Conservation (phyloP, 768 basidiomycete species). For the Imleria badia region DNA sequence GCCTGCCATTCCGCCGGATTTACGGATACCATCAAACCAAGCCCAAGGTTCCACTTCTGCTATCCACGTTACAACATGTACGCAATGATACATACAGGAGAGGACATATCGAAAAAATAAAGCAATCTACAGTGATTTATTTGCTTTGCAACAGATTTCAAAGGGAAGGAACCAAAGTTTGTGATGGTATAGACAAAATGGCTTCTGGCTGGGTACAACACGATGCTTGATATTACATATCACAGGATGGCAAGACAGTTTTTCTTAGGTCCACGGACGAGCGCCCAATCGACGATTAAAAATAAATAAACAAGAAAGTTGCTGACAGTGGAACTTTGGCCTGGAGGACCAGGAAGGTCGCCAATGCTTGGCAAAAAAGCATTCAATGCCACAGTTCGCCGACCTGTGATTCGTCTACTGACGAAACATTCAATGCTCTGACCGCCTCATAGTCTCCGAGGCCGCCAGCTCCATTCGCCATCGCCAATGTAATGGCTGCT, state of each 20-base stretch:
- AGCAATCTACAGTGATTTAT: slow-evolving; percentile 23
- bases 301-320: slow-evolving; percentile 33
- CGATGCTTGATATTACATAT: slow-evolving; percentile 26
- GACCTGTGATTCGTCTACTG: slow-evolving; percentile 43
- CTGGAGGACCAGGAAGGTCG: not conserved
- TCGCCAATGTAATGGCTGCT: slow-evolving; percentile 55
- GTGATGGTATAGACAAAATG: slow-evolving; percentile 26
- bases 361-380: not conserved
- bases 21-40: not conserved
- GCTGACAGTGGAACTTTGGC: slow-evolving; percentile 1
- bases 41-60: not conserved
- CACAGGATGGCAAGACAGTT: slow-evolving; percentile 15
- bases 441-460: slow-evolving; percentile 56
- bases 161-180: slow-evolving; percentile 5
- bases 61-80: slow-evolving; percentile 1
- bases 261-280: slow-evolving; percentile 23
- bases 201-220: slow-evolving; percentile 23
- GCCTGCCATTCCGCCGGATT: not conserved
- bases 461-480: slow-evolving; percentile 64
- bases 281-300: slow-evolving; percentile 14
- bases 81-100: slow-evolving; percentile 24
- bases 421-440: slow-evolving; percentile 36
- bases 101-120: slow-evolving; percentile 19
- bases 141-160: slow-evolving; percentile 8
- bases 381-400: slow-evolving; percentile 60